Base-by-base conservation (phyloP, 306 rosid genomes). In the Cicer chorassanicum region DNA sequence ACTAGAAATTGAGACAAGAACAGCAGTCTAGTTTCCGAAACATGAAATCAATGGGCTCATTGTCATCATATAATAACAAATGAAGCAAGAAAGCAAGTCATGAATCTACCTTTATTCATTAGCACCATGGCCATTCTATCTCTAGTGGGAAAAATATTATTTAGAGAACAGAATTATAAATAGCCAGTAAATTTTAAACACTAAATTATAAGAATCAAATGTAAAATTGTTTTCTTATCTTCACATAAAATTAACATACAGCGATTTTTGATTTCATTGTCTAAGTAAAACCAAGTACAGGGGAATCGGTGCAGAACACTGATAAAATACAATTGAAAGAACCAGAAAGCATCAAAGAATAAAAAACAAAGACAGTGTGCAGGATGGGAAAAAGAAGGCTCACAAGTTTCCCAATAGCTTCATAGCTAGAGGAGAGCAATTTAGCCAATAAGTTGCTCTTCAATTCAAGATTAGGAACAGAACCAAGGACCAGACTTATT, bases 391-490 rank as follows among this genome's bases (percentile, higher is more conserved):
- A 72, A 81, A 46, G 38, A 57, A 46, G 56, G 46, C 97, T 91
- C 81, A 93, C 98, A 62, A 93, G 97, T 82, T 91, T 91, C 72
- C 92, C 96, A 77, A 93, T 85, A 44, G 94, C 93, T 70, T 88
- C 96, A 61, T 86, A 93, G 88, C 98, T 88, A 78, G 94, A 83
- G 53, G 97, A 89, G 76, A 93, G 96, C 84, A 93, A 84, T 81
- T 82, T 90, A 80, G 87, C 93, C 86, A 93, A 83, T 80, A 91
- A 86, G 84, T 82, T 91, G 82, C 88, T 83, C 91, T 91, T 93
- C 63, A 93, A 82, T 75, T 89, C 97, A 79, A 80, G 86, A 78
- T 87, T 89, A 72, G 92, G 85, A 82, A 93, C 82, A 61, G 96
- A 91, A 73, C 96, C 88, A 78, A 93, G 91, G 67, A 93, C 83